A percentile compares a stretch with the other conserved stretches of the same genome.
Conservation (phyloP, 2,329 filamentous ascomycete species). For the Zymoseptoria pseudotritici region DNA sequence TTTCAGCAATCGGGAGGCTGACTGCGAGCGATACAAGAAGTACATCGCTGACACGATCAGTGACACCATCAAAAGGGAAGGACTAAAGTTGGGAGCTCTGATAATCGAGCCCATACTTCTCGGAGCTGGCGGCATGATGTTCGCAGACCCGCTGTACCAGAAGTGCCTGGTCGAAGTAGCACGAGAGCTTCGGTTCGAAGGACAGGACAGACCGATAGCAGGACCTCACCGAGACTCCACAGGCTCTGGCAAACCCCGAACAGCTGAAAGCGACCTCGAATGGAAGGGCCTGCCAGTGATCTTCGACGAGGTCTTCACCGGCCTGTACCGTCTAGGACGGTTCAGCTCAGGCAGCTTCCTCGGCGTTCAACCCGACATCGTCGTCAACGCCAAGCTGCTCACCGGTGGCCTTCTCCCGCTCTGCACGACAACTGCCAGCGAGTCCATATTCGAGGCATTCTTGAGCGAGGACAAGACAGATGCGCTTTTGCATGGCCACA, state of each 20-base stretch:
- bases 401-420: conserved; percentile 74
- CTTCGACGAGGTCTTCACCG: conserved; percentile 84
- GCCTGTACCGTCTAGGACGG: conserved; percentile 71
- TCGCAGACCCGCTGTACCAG: conserved; percentile 80
- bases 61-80: conserved; percentile 43
- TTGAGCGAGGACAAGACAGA: conserved; percentile 66
- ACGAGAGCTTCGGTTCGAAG: conserved; percentile 34
- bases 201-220: neutral
- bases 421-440: conserved; percentile 66
- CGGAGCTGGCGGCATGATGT: conserved; percentile 75
- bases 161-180: conserved; percentile 60
- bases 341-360: conserved; percentile 66
- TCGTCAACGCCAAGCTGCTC: conserved; percentile 74
- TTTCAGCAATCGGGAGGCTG: conserved; percentile 30
- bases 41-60: conserved; percentile 41
- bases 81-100: conserved; percentile 64
- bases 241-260: too few relatives aligned
- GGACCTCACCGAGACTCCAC: neutral
- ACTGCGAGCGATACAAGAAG: conserved; percentile 16
- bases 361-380: conserved; percentile 61
- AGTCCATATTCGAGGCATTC: conserved; percentile 66
- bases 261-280: conserved; percentile 19
- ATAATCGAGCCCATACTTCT: conserved; percentile 75
- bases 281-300: conserved; percentile 74
- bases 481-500: conserved; percentile 75